A percentile compares a stretch with the other conserved stretches of the same genome.
Conservation (phyloP, 495 filamentous ascomycete genomes). For the Talaromyces stipitatus region DNA sequence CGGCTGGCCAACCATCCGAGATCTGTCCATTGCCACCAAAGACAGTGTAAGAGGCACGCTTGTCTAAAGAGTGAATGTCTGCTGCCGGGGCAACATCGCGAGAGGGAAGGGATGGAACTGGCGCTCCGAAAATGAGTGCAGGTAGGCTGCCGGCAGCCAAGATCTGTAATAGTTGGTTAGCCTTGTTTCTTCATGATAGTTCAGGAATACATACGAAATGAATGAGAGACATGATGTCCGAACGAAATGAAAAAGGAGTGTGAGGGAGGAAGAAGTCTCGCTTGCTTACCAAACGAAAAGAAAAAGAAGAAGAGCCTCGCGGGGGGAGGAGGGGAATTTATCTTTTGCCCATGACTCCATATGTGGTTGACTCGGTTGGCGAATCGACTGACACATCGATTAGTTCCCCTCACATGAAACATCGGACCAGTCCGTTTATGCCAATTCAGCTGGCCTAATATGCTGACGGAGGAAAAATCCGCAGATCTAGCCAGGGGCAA, state of each 20-base stretch:
- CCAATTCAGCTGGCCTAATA: not conserved
- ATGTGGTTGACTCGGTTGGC: not conserved
- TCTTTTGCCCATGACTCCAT: not conserved
- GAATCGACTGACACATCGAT: not conserved
- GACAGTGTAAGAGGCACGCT: conserved; percentile 5
- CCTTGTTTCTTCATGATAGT: not conserved
- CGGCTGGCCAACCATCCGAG: conserved; percentile 8
- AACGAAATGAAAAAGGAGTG: conserved; percentile 2
- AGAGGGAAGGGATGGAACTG: conserved; percentile 5
- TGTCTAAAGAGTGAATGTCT: not conserved
- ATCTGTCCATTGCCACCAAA: conserved; percentile 6
- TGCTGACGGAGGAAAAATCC: not conserved
- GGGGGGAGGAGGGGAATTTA: not conserved
- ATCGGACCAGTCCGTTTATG: not conserved
- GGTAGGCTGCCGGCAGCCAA: conserved; percentile 8
- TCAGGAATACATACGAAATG: conserved; percentile 1
- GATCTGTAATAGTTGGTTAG: not conserved
- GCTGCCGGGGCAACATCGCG: conserved; percentile 1
- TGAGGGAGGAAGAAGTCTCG: conserved; percentile 9
- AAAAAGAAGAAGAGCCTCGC: not conserved
- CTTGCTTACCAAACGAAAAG: conserved; percentile 6
- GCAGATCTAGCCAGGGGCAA: conserved; percentile 2
- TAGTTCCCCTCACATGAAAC: not conserved
- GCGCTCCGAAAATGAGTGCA: conserved; percentile 6
- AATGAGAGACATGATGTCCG: conserved; percentile 8